Evolutionary conservation across 2,329 filamentous ascomycete genomes (phyloP), one percentile per base, ranked within the genome.

Genomic region (Cytospora schulzeri): DNA sequence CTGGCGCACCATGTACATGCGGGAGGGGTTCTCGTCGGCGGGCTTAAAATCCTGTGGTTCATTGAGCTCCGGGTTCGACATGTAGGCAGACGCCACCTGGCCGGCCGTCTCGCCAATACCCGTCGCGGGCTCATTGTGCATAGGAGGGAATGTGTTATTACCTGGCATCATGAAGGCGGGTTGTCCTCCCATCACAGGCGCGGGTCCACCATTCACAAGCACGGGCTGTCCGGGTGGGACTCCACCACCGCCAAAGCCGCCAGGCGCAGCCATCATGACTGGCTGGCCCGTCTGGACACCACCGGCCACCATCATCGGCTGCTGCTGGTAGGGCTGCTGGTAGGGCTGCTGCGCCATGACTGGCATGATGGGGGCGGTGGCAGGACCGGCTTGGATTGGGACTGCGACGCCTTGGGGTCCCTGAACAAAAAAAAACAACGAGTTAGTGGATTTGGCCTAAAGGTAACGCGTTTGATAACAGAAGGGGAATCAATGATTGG

Each of bases 1-100:
- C 76, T 89, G 85, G 64, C 85, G 83, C 70, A 83, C 80, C 77
- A 81, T 85, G 76, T 88, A 89, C 77, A 85, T 83, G 67, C 85
- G 84, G 53, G 79, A 80, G 48, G 83, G 81, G 74, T 88, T 82
- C 68, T 86, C 81, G 70, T 88, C 86, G 24, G 81, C 79, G 2
- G 87, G 87, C 74, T 87, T 85, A 72, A 88, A 86, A 69, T 88
- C 85, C 77, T 88, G 85, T 19, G 83, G 81, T 73, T 85, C 81
- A 68, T 82, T 80, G 68, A 83, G 76, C 69, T 79, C 78, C 73
- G 82, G 81, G 67, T 83, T 79, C 69, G 82, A 76, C 53, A 79
- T 73, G 71, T 83, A 80, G 64, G 82, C 78, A 24, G 80, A 72
- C 38, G 77, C 74, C 53, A 81, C 73, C 72, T 87, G 83, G 63